Evolutionary conservation across 805 yeast species (phyloP).

Genomic region (Candida germanica): DNA sequence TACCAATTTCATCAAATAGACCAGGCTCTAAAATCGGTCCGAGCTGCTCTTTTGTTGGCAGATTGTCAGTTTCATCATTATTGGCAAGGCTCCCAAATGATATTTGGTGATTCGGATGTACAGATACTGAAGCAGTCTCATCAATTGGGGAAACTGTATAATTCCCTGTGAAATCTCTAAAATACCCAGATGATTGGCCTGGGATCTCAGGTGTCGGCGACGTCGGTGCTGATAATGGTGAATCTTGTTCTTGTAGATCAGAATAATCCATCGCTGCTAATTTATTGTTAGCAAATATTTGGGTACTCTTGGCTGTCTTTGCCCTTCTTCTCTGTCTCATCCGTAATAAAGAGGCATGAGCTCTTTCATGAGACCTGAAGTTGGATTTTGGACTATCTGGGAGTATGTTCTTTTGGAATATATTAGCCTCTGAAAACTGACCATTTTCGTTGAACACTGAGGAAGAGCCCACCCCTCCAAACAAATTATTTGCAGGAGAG

Average conservation of each 20-base stretch:
- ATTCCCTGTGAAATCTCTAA: constrained; percentile 2
- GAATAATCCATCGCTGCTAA: constrained; percentile 22
- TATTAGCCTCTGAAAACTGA: constrained; percentile 1
- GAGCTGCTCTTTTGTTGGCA: constrained; percentile 4
- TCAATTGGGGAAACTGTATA: not conserved
- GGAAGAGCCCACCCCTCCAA: constrained; percentile 9
- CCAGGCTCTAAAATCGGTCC: not conserved
- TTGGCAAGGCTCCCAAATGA: constrained; percentile 10
- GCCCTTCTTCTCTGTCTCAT: constrained; percentile 58
- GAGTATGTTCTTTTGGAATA: constrained; percentile 9
- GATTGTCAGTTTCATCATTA: not conserved
- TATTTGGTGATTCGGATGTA: constrained; percentile 7
- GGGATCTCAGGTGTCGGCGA: constrained; percentile 9
- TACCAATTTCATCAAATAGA: constrained; percentile 8
- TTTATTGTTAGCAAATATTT: constrained; percentile 22
- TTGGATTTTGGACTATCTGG: constrained; percentile 29
- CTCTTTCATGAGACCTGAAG: constrained; percentile 53
- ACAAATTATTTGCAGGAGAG: constrained; percentile 11
- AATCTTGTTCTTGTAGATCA: constrained; percentile 4
- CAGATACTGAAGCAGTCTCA: not conserved
- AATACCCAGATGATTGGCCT: constrained; percentile 1
- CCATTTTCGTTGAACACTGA: not conserved
- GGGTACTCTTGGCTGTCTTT: constrained; percentile 33
- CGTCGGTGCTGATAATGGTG: constrained; percentile 21
- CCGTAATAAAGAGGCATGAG: constrained; percentile 61